Conservation (phyloP, 2,329 filamentous ascomycete genomes). For the Colletotrichum tabaci region DNA sequence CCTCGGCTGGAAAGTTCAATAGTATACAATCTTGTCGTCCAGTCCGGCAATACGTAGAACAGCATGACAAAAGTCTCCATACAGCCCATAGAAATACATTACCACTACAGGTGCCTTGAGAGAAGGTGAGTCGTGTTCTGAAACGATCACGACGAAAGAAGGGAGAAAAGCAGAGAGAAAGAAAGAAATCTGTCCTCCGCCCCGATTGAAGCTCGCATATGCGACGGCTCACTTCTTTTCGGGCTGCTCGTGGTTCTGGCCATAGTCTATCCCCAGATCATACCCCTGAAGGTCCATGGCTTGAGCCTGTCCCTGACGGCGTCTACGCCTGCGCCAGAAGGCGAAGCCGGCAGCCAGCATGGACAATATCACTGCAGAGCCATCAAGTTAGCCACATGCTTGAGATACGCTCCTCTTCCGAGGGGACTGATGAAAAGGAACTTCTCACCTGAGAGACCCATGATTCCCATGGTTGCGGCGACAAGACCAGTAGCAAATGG, state of each 20-base stretch:
- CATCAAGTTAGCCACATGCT: not conserved
- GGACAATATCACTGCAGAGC: not conserved
- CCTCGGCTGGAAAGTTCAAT: too few relatives aligned
- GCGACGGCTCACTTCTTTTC: not conserved
- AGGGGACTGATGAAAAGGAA: too few relatives aligned
- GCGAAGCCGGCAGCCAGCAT: not conserved
- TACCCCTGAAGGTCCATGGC: not conserved
- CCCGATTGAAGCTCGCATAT: not conserved
- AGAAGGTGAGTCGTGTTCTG: not conserved
- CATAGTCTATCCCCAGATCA: not conserved
- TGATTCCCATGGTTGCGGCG: not conserved
- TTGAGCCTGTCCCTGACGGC: not conserved
- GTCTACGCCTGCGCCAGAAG: slow-evolving; percentile 3
- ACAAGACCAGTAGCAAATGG: not conserved
- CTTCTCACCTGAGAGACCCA: not conserved
- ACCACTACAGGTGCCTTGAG: not conserved
- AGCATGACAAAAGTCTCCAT: not conserved
- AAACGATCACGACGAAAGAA: not conserved
- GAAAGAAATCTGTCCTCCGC: too few relatives aligned
- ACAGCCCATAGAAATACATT: too few relatives aligned
- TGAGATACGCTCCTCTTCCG: too few relatives aligned
- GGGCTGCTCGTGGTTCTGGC: not conserved
- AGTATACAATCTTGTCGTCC: not conserved
- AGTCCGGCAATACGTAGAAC: too few relatives aligned
- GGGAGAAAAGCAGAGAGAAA: too few relatives aligned